Evolutionary conservation across 768 basidiomycete species (phyloP), one percentile per base, ranked within the genome.

Genomic region (Trametes meyenii): DNA sequence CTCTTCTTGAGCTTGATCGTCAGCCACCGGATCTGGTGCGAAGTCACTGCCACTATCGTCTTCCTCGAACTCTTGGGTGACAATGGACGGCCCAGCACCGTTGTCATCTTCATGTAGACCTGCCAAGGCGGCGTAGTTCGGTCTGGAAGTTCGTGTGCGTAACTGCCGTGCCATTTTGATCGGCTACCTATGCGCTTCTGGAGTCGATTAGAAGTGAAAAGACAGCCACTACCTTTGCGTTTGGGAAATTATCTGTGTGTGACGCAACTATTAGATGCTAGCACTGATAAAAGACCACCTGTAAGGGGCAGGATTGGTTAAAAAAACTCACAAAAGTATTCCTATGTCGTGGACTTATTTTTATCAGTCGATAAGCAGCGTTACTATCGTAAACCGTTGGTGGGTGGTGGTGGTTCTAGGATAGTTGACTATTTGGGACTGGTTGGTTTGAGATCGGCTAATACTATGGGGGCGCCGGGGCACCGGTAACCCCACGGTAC

Each of bases 31-130:
- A n/a, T 76, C 81, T 1, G 78, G 83, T 5, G 78, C 74, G 70
- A 88, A 87, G 63, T 87, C 87, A 67, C 85, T 86, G 33, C 74
- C 82, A 60, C 79, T 83, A 58, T 76, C 76, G 16, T 65, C 67
- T 33, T 33, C 29, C 12, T 79, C 76, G 1, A 77, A 75, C 8
- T 75, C 71, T 13, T 71, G 64, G 5, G 50, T 21, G 0, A 58
- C 44, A 1, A 51, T 69, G 5, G 85, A 82, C 17, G 81, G 79
- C 0, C 78, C 81, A 2, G 76, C 75, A 7, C 65, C 67, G 6
- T 51, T 64, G 40, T 73, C 73, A 19, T 77, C 74, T 26, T 66
- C 66, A 1, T 72, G 78, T 35, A 73, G 60, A 3, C 67, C 75
- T 36, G 75, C 72, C 21, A 81, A 63, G 23, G 67, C 63, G 0